These are phyloP conservation scores for Geotrichum carabidarum DNA, from an alignment of 1,139 yeast species.

Conservation along the genomic window DNA sequence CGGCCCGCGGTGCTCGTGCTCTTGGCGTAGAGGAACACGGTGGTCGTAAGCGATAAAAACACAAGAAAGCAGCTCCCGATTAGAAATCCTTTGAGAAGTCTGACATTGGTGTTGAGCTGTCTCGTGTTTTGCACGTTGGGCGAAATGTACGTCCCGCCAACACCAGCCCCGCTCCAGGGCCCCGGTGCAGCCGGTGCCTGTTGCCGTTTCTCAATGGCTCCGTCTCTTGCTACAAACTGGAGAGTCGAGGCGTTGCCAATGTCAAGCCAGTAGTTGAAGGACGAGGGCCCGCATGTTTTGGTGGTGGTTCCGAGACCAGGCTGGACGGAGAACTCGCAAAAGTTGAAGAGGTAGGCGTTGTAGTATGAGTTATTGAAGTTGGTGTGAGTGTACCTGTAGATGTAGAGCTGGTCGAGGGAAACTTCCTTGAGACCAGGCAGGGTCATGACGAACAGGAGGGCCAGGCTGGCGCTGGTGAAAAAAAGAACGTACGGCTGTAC, in stretches of 20 bases:
- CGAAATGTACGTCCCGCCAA: not conserved
- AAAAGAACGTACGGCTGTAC: constrained; percentile 1
- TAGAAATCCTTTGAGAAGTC: not conserved
- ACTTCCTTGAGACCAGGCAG: constrained; percentile 7
- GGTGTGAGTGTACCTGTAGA: not conserved
- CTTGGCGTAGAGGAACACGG: not conserved
- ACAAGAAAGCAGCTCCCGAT: not conserved
- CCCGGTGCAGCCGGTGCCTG: not conserved
- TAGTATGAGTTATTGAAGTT: not conserved
- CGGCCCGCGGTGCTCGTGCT: not conserved
- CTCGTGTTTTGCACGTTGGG: not conserved
- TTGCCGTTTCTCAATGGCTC: not conserved
- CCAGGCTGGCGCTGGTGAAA: not conserved
- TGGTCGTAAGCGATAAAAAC: not conserved
- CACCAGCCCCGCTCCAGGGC: not conserved
- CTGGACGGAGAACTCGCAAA: not conserved
- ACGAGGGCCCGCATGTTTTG: not conserved
- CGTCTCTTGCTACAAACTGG: not conserved
- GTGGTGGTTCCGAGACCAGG: not conserved
- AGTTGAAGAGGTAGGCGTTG: constrained; percentile 7
- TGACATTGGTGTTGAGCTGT: not conserved
- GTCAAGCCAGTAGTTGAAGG: not conserved
- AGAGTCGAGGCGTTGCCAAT: not conserved
- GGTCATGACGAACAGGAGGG: constrained; percentile 4
- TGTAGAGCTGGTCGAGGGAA: constrained; percentile 3